These are phyloP conservation scores for Metarhizium anisopliae DNA, from an alignment of 2,329 filamentous ascomycete genomes.

Conservation along the genomic window DNA sequence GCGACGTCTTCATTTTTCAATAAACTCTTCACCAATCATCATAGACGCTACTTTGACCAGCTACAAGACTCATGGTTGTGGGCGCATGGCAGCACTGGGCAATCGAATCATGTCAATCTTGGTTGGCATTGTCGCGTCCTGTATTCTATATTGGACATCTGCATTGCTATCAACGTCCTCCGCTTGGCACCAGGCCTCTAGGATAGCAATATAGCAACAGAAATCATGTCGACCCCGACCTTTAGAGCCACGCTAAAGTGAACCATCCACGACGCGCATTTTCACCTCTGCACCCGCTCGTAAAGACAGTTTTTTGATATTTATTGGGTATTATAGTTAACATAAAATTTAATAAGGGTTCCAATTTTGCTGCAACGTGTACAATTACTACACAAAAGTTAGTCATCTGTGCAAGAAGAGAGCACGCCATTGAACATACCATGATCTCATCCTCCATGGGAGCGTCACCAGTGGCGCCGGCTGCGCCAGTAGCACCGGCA, in stretches of 20 bases:
- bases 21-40: neutral
- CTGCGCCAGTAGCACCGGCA: slow-evolving; percentile 34
- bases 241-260: neutral
- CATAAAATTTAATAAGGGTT: neutral
- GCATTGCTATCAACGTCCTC: neutral
- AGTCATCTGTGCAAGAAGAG: neutral
- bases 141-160: neutral
- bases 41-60: too few species aligned
- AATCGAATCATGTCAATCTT: neutral
- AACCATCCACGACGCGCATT: neutral
- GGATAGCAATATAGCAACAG: neutral
- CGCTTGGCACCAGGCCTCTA: neutral
- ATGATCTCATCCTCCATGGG: slow-evolving; percentile 61
- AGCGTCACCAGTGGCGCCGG: slow-evolving; percentile 42
- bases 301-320: neutral
- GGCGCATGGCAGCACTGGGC: too few species aligned
- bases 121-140: neutral
- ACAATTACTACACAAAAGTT: neutral
- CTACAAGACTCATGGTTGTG: too few species aligned
- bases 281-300: neutral
- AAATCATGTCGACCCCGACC: neutral
- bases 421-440: slow-evolving; percentile 17
- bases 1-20: neutral
- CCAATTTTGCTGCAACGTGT: neutral
- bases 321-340: slow-evolving; percentile 5